Evolutionary conservation across 2,329 filamentous ascomycete genomes (phyloP).

Genomic region (Podosphaera xanthii): DNA sequence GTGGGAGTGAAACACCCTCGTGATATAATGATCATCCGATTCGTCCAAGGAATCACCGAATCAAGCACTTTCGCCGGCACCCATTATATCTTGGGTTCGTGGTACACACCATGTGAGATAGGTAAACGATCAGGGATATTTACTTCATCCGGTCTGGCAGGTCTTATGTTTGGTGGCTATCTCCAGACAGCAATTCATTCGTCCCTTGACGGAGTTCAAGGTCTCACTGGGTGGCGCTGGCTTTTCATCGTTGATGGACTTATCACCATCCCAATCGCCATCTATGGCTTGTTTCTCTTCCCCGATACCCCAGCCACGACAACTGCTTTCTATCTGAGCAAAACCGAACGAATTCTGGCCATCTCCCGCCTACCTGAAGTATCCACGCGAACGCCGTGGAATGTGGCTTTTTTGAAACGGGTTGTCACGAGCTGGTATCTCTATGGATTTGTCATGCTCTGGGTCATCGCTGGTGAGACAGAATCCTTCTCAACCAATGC

Average conservation of each 20-base stretch:
- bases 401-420: conserved; percentile 25
- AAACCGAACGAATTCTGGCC: conserved; percentile 20
- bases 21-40: conserved; percentile 35
- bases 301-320: conserved; percentile 22
- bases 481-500: conserved; percentile 48
- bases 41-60: conserved; percentile 32
- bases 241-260: conserved; percentile 29
- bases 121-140: conserved; percentile 39
- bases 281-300: conserved; percentile 28
- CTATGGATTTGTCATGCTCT: conserved; percentile 43
- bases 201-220: conserved; percentile 20
- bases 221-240: conserved; percentile 28
- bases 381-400: conserved; percentile 21
- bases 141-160: conserved; percentile 33
- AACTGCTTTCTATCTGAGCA: conserved; percentile 20
- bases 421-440: conserved; percentile 38
- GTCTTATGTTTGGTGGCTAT: conserved; percentile 38
- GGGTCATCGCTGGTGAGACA: conserved; percentile 48
- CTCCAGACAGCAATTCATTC: conserved; percentile 25
- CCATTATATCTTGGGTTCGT: conserved; percentile 35
- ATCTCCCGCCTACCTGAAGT: conserved; percentile 22
- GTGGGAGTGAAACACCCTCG: conserved; percentile 27
- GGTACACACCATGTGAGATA: conserved; percentile 37
- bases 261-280: conserved; percentile 31
- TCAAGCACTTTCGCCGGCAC: conserved; percentile 32